Evolutionary conservation across 192 early-diverging fungal species (phyloP), one percentile per base, ranked within the genome.

Genomic region (Backusella sp.): DNA sequence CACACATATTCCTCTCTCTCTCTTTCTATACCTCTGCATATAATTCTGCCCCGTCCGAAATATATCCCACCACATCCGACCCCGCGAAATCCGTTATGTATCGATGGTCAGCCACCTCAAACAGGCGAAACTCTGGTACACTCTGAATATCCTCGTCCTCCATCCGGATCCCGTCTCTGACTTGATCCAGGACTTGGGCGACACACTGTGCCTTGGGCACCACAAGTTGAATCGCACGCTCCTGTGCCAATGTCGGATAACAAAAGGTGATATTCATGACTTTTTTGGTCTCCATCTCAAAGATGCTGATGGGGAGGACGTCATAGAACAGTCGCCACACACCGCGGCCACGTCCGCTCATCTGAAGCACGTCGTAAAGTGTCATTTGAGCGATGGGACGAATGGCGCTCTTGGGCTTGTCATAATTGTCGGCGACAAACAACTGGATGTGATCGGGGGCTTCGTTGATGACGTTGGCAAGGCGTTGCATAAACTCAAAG

Each of bases 281-380:
- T 56, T 90, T 88, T 81, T 95, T 96, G 32, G 73, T 90, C 70
- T 98, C 96, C n/a, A 97, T 80, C 82, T 99, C 95, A 17, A 84
- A 77, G 21, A 98, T 84, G 35, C 89, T 85, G 21, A 96, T 86
- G 35, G 95, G 91, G 49, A 98, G 73, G 39, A 95, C 84, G 76
- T 99, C 96, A 81, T 97, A 99, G 76, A 85, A 89, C 7, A 99
- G 72, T 17, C 36, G 44, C n/a, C 28, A 23, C 26, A 23, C 39
- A 6, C 34, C 68, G 0, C 37, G 19, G 15, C n/a, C 4, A 11
- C 36, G 21, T n/a, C 35, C 35, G 26, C 11, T 37, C 1, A 41
- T 3, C 12, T 39, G 35, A 9, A 36, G n/a, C 4, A 69, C 35
- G 15, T 69, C 68, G 4, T 17, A 19, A 14, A 69, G 34, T 39